Evolutionary conservation across 192 early-diverging fungal genomes (phyloP), one percentile per base, ranked within the genome.

Genomic region (Globomyces pollinis-pini): DNA sequence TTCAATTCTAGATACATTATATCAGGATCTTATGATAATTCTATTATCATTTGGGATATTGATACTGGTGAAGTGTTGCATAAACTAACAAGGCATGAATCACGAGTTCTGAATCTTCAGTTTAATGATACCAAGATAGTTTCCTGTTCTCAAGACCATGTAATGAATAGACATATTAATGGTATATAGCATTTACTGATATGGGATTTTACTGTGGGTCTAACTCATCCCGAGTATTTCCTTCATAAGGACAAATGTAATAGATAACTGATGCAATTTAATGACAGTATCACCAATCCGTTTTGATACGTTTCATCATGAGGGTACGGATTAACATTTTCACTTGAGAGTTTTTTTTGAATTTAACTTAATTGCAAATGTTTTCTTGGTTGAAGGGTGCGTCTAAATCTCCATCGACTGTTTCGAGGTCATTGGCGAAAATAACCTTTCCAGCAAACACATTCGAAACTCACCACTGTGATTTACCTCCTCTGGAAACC

Each of bases 11-110:
- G 79, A 24, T 63, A 79, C 15, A 73, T 95, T 13, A 86, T 96
- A 15, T 88, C 87, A n/a, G 93, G 89, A 2, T 84, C 85, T 20
- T 96, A 96, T 66, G 88, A 95, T 63, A 81, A 88, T 60, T 81
- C 85, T 1, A 67, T 96, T 54, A 94, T 90, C 67, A 77, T 96
- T 16, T 96, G 94, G 94, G 79, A 86, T 49, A 61, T 86, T 38
- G 68, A 79, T 28, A 84, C 78, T 0, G 91, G 91, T 1, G 44
- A 31, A 9, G 31, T 52, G 36, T 24, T 72, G 33, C 34, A 66
- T 35, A 50, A 64, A 16, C 50, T 74, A 53, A 52, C 45, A 18
- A 64, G 20, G 35, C 75, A 77, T 41, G 44, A 41, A 11, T 41
- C 59, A 35, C 73, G 84, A 12, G 86, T 95, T 1, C 88, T 91